These are phyloP conservation scores for Psilocybe subaeruginosa DNA, from an alignment of 768 basidiomycete species.

Conservation along the genomic window DNA sequence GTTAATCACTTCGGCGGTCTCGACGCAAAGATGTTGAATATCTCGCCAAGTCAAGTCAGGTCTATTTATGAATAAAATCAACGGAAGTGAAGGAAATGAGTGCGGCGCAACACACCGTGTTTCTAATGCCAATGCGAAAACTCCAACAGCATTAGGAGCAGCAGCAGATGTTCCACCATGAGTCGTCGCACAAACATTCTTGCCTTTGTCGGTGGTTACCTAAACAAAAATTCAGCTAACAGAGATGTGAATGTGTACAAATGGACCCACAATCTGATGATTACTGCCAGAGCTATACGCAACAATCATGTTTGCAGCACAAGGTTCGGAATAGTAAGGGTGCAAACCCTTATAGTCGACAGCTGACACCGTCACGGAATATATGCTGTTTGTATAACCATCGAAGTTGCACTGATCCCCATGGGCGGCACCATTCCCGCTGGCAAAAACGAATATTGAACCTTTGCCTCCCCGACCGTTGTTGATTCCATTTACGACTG, in stretches of 20 bases:
- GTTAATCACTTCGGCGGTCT: constrained; percentile 78
- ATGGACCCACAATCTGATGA: constrained; percentile 79
- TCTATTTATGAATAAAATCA: constrained; percentile 37
- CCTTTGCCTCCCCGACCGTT: constrained; percentile 90
- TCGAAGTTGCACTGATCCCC: constrained; percentile 99
- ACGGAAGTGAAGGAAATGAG: constrained; percentile 10
- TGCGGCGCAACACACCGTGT: constrained; percentile 58
- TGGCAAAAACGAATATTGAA: constrained; percentile 95
- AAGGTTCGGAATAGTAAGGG: constrained; percentile 97
- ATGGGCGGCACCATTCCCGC: constrained; percentile 89
- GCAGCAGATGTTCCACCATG: constrained; percentile 99
- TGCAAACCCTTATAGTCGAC: constrained; percentile 92
- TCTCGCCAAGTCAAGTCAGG: constrained; percentile 98
- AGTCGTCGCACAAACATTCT: constrained; percentile 73
- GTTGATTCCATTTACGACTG: constrained; percentile 91
- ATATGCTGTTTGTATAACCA: constrained; percentile 98
- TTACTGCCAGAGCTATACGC: constrained; percentile 96
- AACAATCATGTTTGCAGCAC: constrained; percentile 95
- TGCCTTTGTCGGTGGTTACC: constrained; percentile 95
- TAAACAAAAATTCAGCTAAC: constrained; percentile 32
- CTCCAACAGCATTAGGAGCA: constrained; percentile 94
- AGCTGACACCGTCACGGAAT: constrained; percentile 94
- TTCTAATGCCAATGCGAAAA: constrained; percentile 88
- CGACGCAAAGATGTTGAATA: constrained; percentile 86
- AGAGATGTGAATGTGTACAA: background rate